phyloP scores from a whole-genome alignment of 768 basidiomycete species.

The Phanerochaete carnosa region DNA sequence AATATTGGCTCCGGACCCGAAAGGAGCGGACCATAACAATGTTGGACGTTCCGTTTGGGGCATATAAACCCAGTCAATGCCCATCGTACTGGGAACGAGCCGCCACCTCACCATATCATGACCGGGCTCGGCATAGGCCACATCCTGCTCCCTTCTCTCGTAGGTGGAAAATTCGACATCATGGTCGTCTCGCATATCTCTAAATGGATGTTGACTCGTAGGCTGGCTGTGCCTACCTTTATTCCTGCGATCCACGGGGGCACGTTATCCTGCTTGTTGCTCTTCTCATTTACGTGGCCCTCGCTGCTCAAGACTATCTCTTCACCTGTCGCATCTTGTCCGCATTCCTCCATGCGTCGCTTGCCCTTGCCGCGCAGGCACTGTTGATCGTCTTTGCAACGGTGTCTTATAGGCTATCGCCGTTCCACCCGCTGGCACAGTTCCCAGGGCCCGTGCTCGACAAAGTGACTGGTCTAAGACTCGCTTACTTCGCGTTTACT shows the following conservation, averaged over 20 bases:
- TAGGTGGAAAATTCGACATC: too few species aligned
- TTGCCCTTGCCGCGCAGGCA: not conserved
- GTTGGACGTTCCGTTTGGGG: too few species aligned
- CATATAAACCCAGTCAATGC: too few species aligned
- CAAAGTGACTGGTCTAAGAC: slow-evolving; percentile 10
- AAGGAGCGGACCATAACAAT: too few species aligned
- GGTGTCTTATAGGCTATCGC: slow-evolving; percentile 18
- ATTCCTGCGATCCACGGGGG: not conserved
- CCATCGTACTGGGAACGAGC: too few species aligned
- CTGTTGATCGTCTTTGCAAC: not conserved
- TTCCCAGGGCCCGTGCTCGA: slow-evolving; percentile 18
- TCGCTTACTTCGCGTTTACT: slow-evolving; percentile 5
- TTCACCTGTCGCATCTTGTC: not conserved
- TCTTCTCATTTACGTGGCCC: not conserved
- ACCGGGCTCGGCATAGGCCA: too few species aligned
- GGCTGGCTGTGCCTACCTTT: not conserved
- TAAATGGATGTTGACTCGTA: too few species aligned
- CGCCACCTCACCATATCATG: too few species aligned
- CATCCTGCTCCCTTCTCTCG: too few species aligned
- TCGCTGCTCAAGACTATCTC: not conserved
- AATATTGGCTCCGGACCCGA: too few species aligned
- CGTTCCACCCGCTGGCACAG: slow-evolving; percentile 17
- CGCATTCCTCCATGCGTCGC: not conserved
- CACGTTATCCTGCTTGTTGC: not conserved
- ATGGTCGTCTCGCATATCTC: too few species aligned